Percentiles rank a stretch among this genome's conserved stretches.
Evolutionary conservation across 1,284 basidiomycete genomes (phyloP).

Genomic region (Trametes pubescens): DNA sequence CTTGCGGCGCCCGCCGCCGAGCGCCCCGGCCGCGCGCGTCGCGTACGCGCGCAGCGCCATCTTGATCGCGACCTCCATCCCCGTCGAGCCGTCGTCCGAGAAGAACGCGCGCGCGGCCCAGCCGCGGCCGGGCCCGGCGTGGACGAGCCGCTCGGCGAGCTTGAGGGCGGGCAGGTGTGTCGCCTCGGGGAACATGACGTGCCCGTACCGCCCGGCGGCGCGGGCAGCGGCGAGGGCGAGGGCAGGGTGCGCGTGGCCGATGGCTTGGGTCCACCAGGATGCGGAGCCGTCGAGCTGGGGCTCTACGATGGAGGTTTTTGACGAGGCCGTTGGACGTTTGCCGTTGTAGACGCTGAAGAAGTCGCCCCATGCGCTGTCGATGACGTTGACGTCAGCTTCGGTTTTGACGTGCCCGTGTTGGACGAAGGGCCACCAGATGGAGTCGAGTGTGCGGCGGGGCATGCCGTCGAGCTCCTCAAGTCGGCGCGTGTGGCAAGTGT

Average conservation of each 20-base stretch:
- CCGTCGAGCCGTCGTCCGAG: conserved; percentile 95
- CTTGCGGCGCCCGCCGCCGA: conserved; percentile 52
- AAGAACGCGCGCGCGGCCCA: conserved; percentile 96
- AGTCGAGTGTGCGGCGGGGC: conserved; percentile 79
- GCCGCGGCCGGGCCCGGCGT: conserved; percentile 77
- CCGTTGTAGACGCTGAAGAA: conserved; percentile 79
- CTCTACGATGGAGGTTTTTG: conserved; percentile 57
- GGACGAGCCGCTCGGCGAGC: conserved; percentile 77
- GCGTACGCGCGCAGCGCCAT: conserved; percentile 90
- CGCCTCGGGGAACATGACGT: conserved; percentile 95
- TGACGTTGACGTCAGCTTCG: conserved; percentile 83
- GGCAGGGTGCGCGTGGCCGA: conserved; percentile 85
- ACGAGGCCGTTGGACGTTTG: conserved; percentile 33
- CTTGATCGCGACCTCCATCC: conserved; percentile 96
- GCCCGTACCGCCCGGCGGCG: conserved; percentile 94
- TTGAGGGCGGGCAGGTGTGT: conserved; percentile 86
- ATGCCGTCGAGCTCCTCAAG: conserved; percentile 79
- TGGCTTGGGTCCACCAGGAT: conserved; percentile 97
- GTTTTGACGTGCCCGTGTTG: conserved; percentile 83
- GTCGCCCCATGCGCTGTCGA: conserved; percentile 92
- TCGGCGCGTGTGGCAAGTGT: conserved; percentile 68
- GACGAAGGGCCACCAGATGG: conserved; percentile 98
- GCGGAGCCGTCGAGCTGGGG: conserved; percentile 92
- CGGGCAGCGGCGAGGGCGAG: conserved; percentile 88
- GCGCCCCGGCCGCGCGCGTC: conserved; percentile 49